Percentiles rank a stretch among this genome's conserved stretches.
Conservation (phyloP, 2,329 filamentous ascomycete species). For the Pseudocercospora fijiensis region DNA sequence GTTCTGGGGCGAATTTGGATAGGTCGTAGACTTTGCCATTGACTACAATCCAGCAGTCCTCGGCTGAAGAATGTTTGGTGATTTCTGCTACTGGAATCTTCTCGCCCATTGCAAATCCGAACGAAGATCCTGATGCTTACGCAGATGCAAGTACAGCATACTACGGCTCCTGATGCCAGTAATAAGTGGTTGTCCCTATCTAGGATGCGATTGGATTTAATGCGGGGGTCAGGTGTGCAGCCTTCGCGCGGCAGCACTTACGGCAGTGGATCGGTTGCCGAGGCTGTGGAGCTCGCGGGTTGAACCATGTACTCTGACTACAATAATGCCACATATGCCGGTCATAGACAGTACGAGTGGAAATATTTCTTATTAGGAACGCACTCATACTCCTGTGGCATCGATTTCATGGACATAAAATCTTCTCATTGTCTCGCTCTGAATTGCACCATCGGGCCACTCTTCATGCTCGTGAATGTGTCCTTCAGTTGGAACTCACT, state of each 20-base stretch:
- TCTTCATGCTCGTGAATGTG: constrained; percentile 22
- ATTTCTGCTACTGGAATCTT: constrained; percentile 33
- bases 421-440: constrained; percentile 1
- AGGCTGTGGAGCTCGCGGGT: background rate
- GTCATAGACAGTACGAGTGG: too few relatives aligned
- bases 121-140: background rate
- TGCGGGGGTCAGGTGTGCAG: too few relatives aligned
- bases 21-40: constrained; percentile 68
- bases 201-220: constrained; percentile 14
- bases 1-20: constrained; percentile 63
- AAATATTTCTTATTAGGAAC: too few relatives aligned
- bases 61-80: constrained; percentile 36
- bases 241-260: too few relatives aligned
- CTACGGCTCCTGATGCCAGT: background rate
- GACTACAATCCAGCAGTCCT: constrained; percentile 64
- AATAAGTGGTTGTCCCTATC: background rate
- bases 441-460: constrained; percentile 20
- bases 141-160: background rate
- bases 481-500: constrained; percentile 20
- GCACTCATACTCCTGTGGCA: too few relatives aligned
- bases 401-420: background rate
- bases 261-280: background rate
- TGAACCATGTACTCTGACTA: background rate
- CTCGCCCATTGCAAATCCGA: background rate
- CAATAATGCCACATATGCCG: background rate